These are phyloP conservation scores for Saccharomycopsis schoenii DNA, from an alignment of 805 yeast species.

Conservation along the genomic window DNA sequence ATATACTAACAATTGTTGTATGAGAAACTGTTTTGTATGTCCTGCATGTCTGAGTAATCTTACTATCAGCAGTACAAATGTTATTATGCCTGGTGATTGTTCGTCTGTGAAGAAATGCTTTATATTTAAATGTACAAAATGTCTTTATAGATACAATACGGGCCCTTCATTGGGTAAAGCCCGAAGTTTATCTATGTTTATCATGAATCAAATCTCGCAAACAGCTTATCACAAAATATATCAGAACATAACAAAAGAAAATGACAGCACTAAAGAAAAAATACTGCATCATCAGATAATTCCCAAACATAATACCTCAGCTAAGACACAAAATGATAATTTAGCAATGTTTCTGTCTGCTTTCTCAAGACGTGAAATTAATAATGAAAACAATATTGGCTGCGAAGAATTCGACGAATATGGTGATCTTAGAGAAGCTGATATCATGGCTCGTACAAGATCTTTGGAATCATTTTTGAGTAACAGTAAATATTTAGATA, in stretches of 20 bases:
- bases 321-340: not conserved
- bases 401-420: conserved; percentile 14
- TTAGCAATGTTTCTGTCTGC: not conserved
- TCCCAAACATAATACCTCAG: not conserved
- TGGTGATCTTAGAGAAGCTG: conserved; percentile 1
- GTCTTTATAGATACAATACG: conserved; percentile 30
- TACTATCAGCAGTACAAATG: conserved; percentile 18
- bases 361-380: not conserved
- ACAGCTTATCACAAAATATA: conserved; percentile 7
- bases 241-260: conserved; percentile 18
- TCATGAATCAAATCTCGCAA: conserved; percentile 18
- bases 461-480: not conserved
- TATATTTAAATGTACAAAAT: conserved; percentile 29
- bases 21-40: conserved; percentile 28
- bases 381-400: not conserved
- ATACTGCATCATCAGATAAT: not conserved
- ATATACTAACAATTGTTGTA: conserved; percentile 19
- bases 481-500: conserved; percentile 2
- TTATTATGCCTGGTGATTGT: conserved; percentile 13
- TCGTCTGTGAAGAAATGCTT: conserved; percentile 28
- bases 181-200: conserved; percentile 28
- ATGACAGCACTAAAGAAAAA: conserved; percentile 8
- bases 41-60: conserved; percentile 24
- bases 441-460: not conserved
- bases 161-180: conserved; percentile 31